These are phyloP conservation scores for Trametes elegans DNA, from an alignment of 768 basidiomycete species.

Conservation along the genomic window DNA sequence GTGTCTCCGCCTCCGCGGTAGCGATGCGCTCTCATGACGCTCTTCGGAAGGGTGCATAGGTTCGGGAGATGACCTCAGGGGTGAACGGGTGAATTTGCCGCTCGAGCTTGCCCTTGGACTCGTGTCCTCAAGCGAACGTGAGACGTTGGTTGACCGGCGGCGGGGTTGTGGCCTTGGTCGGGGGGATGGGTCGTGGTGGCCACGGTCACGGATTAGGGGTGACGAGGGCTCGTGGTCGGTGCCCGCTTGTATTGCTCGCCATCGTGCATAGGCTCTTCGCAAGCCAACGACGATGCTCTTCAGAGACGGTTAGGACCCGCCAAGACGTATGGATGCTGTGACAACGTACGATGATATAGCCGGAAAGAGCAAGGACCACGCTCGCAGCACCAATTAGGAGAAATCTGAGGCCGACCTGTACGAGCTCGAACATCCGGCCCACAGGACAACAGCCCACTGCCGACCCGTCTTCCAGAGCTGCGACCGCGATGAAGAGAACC, in stretches of 20 bases:
- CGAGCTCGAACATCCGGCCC: conserved; percentile 4
- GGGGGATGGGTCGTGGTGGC: background rate
- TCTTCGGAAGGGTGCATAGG: background rate
- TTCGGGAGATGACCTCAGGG: background rate
- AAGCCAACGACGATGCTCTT: conserved; percentile 12
- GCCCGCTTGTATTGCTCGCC: background rate
- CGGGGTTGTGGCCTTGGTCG: background rate
- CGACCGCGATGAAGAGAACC: conserved; percentile 9
- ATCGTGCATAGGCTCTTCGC: background rate
- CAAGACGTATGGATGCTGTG: too few species aligned
- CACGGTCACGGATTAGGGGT: background rate
- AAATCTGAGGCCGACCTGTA: conserved; percentile 1
- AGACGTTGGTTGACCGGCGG: background rate
- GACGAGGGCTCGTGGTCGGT: background rate
- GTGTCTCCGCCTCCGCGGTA: background rate
- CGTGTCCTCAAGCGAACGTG: background rate
- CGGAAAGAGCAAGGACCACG: conserved; percentile 4
- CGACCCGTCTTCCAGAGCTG: background rate
- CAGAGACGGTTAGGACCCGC: background rate
- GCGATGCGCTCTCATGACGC: background rate
- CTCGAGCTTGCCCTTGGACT: too few species aligned
- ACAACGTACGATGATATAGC: conserved; percentile 4
- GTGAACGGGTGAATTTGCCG: background rate
- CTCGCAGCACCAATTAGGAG: conserved; percentile 5
- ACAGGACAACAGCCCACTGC: conserved; percentile 4